Conservation (phyloP, 805 yeast species). For the Metschnikowia vanudenii region DNA sequence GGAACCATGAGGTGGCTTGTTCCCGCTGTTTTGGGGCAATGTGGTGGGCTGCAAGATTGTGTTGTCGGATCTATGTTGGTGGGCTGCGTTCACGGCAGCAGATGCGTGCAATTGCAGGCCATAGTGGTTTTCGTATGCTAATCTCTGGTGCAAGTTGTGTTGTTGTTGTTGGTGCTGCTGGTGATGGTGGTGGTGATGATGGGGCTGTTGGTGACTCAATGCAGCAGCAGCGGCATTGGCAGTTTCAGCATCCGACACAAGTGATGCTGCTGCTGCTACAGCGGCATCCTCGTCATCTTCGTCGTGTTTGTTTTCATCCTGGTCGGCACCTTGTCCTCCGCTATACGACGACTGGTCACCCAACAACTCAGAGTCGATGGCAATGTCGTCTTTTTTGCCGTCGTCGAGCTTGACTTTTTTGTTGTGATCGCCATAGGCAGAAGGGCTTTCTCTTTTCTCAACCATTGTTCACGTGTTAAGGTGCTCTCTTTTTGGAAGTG, state of each 20-base stretch:
- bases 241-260: constrained; percentile 27
- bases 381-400: constrained; percentile 24
- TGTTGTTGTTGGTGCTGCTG: constrained; percentile 22
- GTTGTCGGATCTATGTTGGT: constrained; percentile 20
- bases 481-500: background rate
- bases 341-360: constrained; percentile 39
- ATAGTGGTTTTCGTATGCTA: constrained; percentile 21
- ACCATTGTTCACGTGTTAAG: constrained; percentile 16
- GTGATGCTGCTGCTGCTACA: constrained; percentile 30
- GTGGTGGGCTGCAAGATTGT: constrained; percentile 36
- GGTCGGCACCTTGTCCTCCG: constrained; percentile 10
- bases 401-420: constrained; percentile 18
- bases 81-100: constrained; percentile 10
- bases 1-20: constrained; percentile 67
- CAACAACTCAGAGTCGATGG: constrained; percentile 44
- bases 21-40: constrained; percentile 23
- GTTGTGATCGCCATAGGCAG: constrained; percentile 16
- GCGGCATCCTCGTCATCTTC: constrained; percentile 26
- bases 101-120: constrained; percentile 19
- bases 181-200: constrained; percentile 22
- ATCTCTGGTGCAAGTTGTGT: constrained; percentile 21
- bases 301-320: constrained; percentile 11
- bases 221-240: constrained; percentile 25
- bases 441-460: constrained; percentile 19
- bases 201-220: constrained; percentile 25